Conservation (phyloP, 305 asterid species). For the Fraxinus dipetala region DNA sequence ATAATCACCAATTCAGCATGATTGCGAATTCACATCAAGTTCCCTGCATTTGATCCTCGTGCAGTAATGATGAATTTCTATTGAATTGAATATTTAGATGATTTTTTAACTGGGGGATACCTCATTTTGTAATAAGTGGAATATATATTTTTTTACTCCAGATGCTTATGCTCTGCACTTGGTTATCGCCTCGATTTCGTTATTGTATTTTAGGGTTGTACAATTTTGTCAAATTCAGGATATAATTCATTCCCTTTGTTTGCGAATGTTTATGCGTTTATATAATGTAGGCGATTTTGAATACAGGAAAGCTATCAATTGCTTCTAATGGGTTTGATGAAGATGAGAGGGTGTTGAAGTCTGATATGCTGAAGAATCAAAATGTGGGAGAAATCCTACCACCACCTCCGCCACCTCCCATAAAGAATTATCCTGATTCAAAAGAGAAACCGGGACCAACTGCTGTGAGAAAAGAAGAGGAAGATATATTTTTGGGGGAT, state of each 20-base stretch:
- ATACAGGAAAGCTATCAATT: slow-evolving; percentile 49
- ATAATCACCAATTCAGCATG: background rate
- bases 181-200: background rate
- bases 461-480: slow-evolving; percentile 62
- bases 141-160: background rate
- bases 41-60: background rate
- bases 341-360: slow-evolving; percentile 48
- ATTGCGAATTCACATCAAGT: background rate
- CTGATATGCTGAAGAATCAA: slow-evolving; percentile 49
- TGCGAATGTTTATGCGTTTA: background rate
- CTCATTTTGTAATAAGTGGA: background rate
- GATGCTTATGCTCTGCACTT: background rate
- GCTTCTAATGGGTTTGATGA: slow-evolving; percentile 56
- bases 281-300: slow-evolving; percentile 22
- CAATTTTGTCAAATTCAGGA: background rate
- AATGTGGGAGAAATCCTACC: slow-evolving; percentile 54
- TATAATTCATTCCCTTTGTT: background rate
- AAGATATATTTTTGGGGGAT: slow-evolving; percentile 92
- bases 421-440: slow-evolving; percentile 44
- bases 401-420: slow-evolving; percentile 82
- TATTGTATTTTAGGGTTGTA: background rate
- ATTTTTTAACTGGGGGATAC: background rate
- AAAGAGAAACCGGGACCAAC: slow-evolving; percentile 53
- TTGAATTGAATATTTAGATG: background rate
- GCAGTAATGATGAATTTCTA: background rate